Evolutionary conservation across 148 eudicot species (phyloP), one percentile per base, ranked within the genome.

Genomic region (Diospyros kaki): DNA sequence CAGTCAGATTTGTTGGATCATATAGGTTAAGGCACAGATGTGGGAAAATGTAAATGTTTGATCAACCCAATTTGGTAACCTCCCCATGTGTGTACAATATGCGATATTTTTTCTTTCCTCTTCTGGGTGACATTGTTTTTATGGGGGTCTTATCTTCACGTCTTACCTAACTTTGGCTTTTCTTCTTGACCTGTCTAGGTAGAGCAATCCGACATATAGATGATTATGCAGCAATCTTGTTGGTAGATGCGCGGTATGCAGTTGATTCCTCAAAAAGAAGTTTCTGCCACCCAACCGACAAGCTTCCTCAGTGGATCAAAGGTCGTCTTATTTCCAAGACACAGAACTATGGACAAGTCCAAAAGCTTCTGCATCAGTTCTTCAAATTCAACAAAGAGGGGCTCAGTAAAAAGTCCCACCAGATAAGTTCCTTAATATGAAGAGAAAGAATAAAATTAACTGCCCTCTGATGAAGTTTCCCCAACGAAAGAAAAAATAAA

Each of bases 141-240:
- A 12, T 18, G 0, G 1, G 1, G 41, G 4, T 68, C 6, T 58
- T 9, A 40, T 28, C 45, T 61, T 48, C 11, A 39, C 56, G 56
- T 8, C 46, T 62, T n/a, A 66, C 11, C 38, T 58, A 50, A n/a
- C 7, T 73, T 64, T 12, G 6, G 28, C 12, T 58, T 68, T 75
- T 41, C 9, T 76, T 46, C 43, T 53, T 52, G 58, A 54, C 58
- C 82, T 68, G 56, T 74, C 48, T 78, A 92, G 98, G 97, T 53
- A 89, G 97, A 85, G 97, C 97, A 66, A 90, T 94, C 67, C 88
- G 98, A 61, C 98, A 94, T 76, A 79, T 79, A 54, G 83, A 92
- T 75, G 98, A 94, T 84, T 94, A 90, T 68, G 98, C 98, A 42
- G 97, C 95, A 53, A 90, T 94, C 65, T 79, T 94, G 79, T 83